Base-by-base conservation (phyloP, 257 asterid species). In the Przewalskia tangutica region DNA sequence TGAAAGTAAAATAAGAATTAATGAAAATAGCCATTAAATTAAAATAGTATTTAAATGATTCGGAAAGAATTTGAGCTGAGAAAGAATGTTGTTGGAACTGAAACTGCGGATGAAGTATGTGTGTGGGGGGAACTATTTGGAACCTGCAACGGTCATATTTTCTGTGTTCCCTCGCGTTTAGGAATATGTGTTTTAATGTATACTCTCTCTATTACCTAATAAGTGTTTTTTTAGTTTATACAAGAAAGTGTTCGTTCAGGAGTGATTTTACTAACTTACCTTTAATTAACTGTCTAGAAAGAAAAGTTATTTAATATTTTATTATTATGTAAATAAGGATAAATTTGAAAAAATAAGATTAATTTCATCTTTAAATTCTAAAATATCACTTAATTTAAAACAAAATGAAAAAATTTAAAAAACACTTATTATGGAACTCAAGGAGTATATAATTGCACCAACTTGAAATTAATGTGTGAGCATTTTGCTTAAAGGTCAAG, bases 131-230 rank as follows among this genome's bases (percentile, higher is more conserved):
- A 1, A 27, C 32, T 27, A 36, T 38, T 84, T 78, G 40, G 80
- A 27, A 70, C 23, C n/a, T 53, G 88, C 78, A 92, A 92, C 97
- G 97, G 97, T 90, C 97, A 90, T 89, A 88, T 90, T 90, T 87
- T 68, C 13, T 77, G 84, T 76, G 85, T 81, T 83, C 86, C 84
- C 81, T 84, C 83, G 78, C 79, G 8, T 77, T 55, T 77, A 62
- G 55, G 60, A 55, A 12, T 51, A 53, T 68, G 8, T 38, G 51
- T 42, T 42, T 38, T 2, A 46, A n/a, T 79, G 54, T 53, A 27
- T 27, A 27, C 32, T 27, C 32, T 27, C 32, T n/a, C 32, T 0
- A 2, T 27, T 27, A 27, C 32, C 1, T 27, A 27, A 27, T 27
- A 27, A 27, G 32, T 27, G 32, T 27, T 27, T 27, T 27, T 27